Conservation (phyloP, 106 monocot species). For the Gastrodia elata region DNA sequence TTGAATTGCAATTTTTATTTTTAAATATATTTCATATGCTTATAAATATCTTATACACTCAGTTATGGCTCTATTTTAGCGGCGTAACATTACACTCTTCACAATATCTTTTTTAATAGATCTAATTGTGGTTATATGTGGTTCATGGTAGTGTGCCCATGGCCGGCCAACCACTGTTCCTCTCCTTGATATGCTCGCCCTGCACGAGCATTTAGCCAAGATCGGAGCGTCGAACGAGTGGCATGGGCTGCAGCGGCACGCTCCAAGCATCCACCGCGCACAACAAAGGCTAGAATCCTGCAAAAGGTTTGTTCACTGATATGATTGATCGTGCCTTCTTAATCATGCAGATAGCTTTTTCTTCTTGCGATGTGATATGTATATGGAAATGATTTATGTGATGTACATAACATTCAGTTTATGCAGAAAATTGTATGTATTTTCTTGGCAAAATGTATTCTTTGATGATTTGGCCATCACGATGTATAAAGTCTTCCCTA, state of each 20-base stretch:
- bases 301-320: not conserved
- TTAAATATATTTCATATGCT: not conserved
- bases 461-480: no score
- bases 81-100: not conserved
- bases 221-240: constrained; percentile 28
- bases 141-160: constrained; percentile 77
- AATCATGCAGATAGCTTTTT: no score
- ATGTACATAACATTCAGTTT: no score
- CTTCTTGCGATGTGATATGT: not conserved
- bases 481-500: no score
- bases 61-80: not conserved
- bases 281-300: constrained; percentile 35
- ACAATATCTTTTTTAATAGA: not conserved
- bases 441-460: no score
- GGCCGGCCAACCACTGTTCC: constrained; percentile 87
- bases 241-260: constrained; percentile 53
- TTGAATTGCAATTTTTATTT: not conserved
- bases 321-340: not conserved
- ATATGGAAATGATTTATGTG: not conserved
- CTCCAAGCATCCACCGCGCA: constrained; percentile 43
- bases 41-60: not conserved
- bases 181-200: constrained; percentile 44
- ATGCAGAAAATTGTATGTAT: no score
- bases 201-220: constrained; percentile 47
- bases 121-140: not conserved